phyloP scores from a whole-genome alignment of 2,329 filamentous ascomycete genomes.

The Exserohilum turcica region DNA sequence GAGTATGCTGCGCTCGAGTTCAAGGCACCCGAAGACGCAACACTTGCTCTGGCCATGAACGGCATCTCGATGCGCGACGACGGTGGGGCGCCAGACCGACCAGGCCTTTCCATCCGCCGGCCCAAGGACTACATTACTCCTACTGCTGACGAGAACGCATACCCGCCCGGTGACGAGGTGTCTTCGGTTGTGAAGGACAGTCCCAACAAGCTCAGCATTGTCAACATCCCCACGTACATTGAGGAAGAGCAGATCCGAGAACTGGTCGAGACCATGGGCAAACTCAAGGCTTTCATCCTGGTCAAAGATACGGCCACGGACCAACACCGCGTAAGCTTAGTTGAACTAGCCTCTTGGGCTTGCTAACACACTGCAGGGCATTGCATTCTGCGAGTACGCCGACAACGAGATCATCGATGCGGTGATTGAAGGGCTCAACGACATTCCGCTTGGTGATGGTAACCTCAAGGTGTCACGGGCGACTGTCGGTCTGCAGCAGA shows the following conservation, averaged over 20 bases:
- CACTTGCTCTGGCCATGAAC: conserved; percentile 86
- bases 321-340: conserved; percentile 74
- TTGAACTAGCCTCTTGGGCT: neutral
- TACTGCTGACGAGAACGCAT: conserved; percentile 65
- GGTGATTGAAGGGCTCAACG: conserved; percentile 87
- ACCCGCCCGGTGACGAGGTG: conserved; percentile 72
- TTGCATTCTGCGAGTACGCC: conserved; percentile 94
- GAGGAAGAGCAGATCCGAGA: conserved; percentile 91
- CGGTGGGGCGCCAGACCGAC: conserved; percentile 55
- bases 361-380: conserved; percentile 65
- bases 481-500: conserved; percentile 92
- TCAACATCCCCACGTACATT: conserved; percentile 86
- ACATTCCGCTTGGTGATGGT: conserved; percentile 89
- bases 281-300: conserved; percentile 87
- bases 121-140: conserved; percentile 98
- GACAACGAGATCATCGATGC: conserved; percentile 79
- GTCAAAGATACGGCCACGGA: conserved; percentile 86
- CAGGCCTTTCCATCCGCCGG: conserved; percentile 75
- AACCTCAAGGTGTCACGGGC: conserved; percentile 85
- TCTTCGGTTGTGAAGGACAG: conserved; percentile 86
- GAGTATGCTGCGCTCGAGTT: conserved; percentile 91
- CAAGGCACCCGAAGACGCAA: conserved; percentile 83
- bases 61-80: conserved; percentile 80
- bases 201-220: conserved; percentile 91
- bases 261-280: conserved; percentile 86